A percentile compares a stretch with the other conserved stretches of the same genome.
phyloP scores from a whole-genome alignment of 768 basidiomycete species.

The Termitomyces sp. region DNA sequence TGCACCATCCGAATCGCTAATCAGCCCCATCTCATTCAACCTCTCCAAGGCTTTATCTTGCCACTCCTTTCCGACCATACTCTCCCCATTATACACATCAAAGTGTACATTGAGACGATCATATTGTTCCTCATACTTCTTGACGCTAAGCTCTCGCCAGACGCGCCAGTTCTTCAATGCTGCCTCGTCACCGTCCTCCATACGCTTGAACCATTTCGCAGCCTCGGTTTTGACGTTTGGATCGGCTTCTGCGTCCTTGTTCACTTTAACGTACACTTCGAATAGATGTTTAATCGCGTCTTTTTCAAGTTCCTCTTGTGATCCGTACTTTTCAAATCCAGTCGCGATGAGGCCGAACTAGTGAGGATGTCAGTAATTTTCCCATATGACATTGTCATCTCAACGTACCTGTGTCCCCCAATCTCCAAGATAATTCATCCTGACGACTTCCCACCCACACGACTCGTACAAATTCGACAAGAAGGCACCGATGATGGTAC shows the following conservation, averaged over 20 bases:
- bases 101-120: constrained; percentile 86
- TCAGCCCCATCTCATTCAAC: constrained; percentile 69
- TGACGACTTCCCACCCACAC: constrained; percentile 89
- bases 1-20: constrained; percentile 76
- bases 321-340: constrained; percentile 91
- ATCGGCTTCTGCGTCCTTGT: constrained; percentile 74
- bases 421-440: constrained; percentile 94
- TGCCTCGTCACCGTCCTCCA: constrained; percentile 89
- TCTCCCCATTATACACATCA: constrained; percentile 91
- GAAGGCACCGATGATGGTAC: constrained; percentile 99
- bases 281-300: constrained; percentile 95
- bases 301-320: constrained; percentile 72
- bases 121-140: constrained; percentile 87
- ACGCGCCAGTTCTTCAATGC: constrained; percentile 86
- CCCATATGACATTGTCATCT: neutral
- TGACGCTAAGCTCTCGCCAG: constrained; percentile 90
- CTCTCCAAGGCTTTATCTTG: constrained; percentile 69
- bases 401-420: constrained; percentile 91
- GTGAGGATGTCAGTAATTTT: neutral
- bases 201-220: constrained; percentile 86
- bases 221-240: constrained; percentile 73
- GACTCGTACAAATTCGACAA: constrained; percentile 86
- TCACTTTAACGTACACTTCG: constrained; percentile 93
- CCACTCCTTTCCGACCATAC: constrained; percentile 67
- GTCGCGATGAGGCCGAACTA: constrained; percentile 86